Percentiles rank a stretch among this genome's conserved stretches.
These are phyloP conservation scores for Vicia villosa DNA, from an alignment of 306 rosid genomes.

Conservation along the genomic window DNA sequence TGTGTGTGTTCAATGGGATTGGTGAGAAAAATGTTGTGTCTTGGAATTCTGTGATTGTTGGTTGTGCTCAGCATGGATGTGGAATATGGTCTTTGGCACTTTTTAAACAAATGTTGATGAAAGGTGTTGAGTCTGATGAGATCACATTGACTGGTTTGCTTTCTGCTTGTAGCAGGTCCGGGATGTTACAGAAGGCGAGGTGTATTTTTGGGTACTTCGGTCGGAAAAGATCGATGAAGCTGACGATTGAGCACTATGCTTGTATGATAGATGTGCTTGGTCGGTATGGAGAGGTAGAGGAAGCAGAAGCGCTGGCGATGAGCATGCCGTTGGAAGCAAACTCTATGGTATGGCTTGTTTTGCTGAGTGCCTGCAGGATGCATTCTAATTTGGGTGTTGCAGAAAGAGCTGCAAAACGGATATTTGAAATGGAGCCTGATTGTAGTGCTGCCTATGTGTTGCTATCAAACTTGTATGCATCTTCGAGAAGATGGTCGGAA, in stretches of 20 bases:
- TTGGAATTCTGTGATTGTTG: constrained; percentile 75
- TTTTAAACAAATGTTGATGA: constrained; percentile 63
- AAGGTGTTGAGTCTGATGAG: constrained; percentile 61
- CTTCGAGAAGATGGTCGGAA: constrained; percentile 69
- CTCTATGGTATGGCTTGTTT: constrained; percentile 70
- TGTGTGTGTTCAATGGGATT: constrained; percentile 57
- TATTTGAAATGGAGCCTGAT: constrained; percentile 59
- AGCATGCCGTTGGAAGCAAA: constrained; percentile 61
- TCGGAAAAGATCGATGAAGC: constrained; percentile 33
- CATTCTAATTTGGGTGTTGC: constrained; percentile 68
- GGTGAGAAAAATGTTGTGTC: constrained; percentile 65
- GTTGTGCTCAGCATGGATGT: constrained; percentile 79
- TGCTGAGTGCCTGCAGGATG: constrained; percentile 69
- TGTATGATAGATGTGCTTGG: constrained; percentile 85
- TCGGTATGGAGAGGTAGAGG: constrained; percentile 72
- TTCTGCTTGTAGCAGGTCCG: constrained; percentile 79
- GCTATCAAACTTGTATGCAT: constrained; percentile 78
- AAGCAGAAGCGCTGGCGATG: constrained; percentile 65
- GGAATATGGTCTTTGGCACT: constrained; percentile 63
- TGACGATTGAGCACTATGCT: constrained; percentile 70
- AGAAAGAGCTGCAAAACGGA: constrained; percentile 61
- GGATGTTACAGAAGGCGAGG: constrained; percentile 78
- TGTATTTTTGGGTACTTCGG: constrained; percentile 57
- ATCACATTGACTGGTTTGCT: constrained; percentile 82
- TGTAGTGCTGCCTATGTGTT: constrained; percentile 71